These are phyloP conservation scores for Pseudevernia furfuracea DNA, from an alignment of 495 filamentous ascomycete species.

Conservation along the genomic window DNA sequence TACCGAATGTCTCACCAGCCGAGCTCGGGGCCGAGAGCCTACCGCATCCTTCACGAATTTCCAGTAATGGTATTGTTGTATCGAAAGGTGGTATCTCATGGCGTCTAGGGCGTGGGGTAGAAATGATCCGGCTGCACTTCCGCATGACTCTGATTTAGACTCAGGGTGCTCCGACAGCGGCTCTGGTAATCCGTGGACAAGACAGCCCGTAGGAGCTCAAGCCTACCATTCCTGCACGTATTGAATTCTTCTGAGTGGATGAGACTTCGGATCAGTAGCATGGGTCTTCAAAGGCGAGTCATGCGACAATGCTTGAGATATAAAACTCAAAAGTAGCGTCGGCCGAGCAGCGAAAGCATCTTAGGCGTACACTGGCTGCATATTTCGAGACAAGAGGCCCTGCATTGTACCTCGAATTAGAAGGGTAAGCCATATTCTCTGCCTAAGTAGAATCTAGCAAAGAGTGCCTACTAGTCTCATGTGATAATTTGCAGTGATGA, in stretches of 20 bases:
- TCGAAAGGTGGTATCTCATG: neutral
- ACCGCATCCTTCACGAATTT: neutral
- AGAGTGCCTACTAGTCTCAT: too few species aligned
- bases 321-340: neutral
- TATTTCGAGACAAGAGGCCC: neutral
- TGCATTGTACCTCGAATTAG: neutral
- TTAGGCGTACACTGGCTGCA: neutral
- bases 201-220: neutral
- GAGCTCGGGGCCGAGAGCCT: neutral
- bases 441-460: too few species aligned
- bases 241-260: neutral
- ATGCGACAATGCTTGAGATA: neutral
- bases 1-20: neutral
- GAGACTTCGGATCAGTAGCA: neutral
- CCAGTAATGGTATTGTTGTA: neutral
- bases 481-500: too few species aligned
- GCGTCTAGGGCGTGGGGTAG: neutral
- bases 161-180: neutral
- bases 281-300: neutral
- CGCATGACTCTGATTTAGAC: neutral
- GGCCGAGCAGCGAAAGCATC: neutral
- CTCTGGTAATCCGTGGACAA: neutral
- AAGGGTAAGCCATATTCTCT: neutral
- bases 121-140: neutral
- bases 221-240: neutral